Evolutionary conservation across 768 basidiomycete genomes (phyloP).

Genomic region (Neoboletus magnificus): DNA sequence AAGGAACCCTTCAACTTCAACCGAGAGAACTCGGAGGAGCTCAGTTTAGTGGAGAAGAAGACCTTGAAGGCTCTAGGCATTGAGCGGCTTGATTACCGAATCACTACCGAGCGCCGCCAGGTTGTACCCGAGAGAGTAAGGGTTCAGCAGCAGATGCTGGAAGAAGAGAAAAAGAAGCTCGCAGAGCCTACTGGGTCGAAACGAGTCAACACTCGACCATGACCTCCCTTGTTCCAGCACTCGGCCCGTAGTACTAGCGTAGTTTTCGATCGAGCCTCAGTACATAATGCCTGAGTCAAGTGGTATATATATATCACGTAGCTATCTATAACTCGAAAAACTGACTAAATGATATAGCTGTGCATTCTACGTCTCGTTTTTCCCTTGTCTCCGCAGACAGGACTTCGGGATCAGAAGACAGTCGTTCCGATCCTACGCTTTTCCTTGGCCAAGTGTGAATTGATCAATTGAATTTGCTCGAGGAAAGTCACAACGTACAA

Average conservation of each 20-base stretch:
- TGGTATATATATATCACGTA: background rate
- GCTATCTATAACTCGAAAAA: background rate
- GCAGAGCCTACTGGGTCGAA: background rate
- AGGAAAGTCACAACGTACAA: background rate
- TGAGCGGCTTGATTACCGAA: conserved; percentile 3
- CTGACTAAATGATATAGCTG: background rate
- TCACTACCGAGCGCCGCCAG: conserved; percentile 3
- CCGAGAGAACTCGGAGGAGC: conserved; percentile 5
- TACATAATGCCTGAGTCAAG: background rate
- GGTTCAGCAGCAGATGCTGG: conserved; percentile 5
- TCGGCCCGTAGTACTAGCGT: background rate
- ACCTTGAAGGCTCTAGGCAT: conserved; percentile 3
- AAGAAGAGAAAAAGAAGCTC: conserved; percentile 2
- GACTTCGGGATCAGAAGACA: no score
- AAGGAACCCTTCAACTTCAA: conserved; percentile 49
- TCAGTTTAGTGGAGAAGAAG: conserved; percentile 5
- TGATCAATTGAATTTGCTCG: background rate
- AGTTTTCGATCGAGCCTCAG: background rate
- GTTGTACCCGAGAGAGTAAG: conserved; percentile 1
- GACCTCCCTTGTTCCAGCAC: background rate
- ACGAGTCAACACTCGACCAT: no score
- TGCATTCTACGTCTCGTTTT: background rate
- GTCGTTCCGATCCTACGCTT: no score
- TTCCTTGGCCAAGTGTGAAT: background rate
- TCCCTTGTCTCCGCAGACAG: no score